Percentiles rank a stretch among this genome's conserved stretches.
Conservation (phyloP, 1,284 basidiomycete genomes). For the Ceratobasidium sp. region DNA sequence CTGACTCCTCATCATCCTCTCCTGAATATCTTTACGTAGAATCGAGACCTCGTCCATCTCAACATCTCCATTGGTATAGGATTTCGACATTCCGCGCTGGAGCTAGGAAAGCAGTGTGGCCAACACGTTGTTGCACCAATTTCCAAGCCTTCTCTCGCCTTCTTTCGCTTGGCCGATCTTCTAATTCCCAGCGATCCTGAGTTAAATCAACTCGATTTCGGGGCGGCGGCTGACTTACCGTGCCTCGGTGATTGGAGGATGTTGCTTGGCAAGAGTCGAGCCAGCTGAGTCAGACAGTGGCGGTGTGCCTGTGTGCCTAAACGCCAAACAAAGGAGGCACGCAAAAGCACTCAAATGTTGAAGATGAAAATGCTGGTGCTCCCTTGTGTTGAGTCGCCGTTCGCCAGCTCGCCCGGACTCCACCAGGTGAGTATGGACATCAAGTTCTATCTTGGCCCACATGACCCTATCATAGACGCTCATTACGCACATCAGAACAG, state of each 20-base stretch:
- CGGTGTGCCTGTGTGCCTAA: neutral
- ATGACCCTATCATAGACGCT: neutral
- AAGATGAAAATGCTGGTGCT: neutral
- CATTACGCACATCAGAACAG: conserved; percentile 13
- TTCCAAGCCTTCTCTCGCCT: neutral
- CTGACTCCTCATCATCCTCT: conserved; percentile 40
- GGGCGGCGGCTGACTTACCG: neutral
- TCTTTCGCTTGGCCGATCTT: neutral
- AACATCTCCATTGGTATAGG: neutral
- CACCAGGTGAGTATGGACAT: neutral
- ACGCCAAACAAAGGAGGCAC: neutral
- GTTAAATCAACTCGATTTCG: neutral
- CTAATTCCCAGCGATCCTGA: neutral
- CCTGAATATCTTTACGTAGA: conserved; percentile 36
- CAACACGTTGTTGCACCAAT: neutral
- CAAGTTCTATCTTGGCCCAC: conserved; percentile 6
- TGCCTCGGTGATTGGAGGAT: neutral
- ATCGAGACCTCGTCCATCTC: conserved; percentile 24
- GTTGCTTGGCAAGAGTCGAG: neutral
- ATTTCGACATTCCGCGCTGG: conserved; percentile 23
- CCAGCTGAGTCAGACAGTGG: neutral
- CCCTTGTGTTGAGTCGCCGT: neutral
- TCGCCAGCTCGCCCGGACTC: neutral
- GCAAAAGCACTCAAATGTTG: neutral
- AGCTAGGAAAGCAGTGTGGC: neutral